phyloP scores from a whole-genome alignment of 805 yeast species.

The Scheffersomyces stipitis region DNA sequence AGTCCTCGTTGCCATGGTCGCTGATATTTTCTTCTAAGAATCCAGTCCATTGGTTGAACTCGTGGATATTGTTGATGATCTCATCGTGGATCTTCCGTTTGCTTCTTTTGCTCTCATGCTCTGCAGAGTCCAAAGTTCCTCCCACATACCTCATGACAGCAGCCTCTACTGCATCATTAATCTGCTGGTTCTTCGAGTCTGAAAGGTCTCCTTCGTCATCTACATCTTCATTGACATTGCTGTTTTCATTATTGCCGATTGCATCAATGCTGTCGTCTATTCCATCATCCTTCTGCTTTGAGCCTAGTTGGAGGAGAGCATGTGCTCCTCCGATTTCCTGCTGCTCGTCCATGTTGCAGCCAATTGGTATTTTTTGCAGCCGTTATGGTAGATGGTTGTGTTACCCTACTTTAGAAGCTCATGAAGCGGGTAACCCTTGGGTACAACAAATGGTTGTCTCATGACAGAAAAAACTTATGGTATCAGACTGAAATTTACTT shows the following conservation, averaged over 20 bases:
- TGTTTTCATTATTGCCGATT: slow-evolving; percentile 1
- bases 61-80: slow-evolving; percentile 44
- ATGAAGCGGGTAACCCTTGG: slow-evolving; percentile 10
- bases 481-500: no score
- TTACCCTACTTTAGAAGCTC: slow-evolving; percentile 12
- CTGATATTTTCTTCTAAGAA: slow-evolving; percentile 22
- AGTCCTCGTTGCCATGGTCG: slow-evolving; percentile 9
- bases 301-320: slow-evolving; percentile 42
- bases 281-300: slow-evolving; percentile 23
- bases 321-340: slow-evolving; percentile 48
- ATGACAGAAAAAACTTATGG: no score
- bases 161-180: slow-evolving; percentile 65
- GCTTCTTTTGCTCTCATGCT: slow-evolving; percentile 5
- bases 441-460: no score
- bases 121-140: slow-evolving; percentile 48
- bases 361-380: slow-evolving; percentile 7
- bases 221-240: background rate
- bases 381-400: slow-evolving; percentile 1
- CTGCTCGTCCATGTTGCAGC: slow-evolving; percentile 27
- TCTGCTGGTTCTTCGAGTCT: slow-evolving; percentile 36
- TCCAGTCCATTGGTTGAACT: slow-evolving; percentile 52
- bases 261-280: slow-evolving; percentile 3
- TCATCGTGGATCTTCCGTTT: slow-evolving; percentile 33
- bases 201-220: slow-evolving; percentile 12
- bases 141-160: slow-evolving; percentile 76